Conservation (phyloP, 139 green algal genomes). For the Coelastrella sp. region DNA sequence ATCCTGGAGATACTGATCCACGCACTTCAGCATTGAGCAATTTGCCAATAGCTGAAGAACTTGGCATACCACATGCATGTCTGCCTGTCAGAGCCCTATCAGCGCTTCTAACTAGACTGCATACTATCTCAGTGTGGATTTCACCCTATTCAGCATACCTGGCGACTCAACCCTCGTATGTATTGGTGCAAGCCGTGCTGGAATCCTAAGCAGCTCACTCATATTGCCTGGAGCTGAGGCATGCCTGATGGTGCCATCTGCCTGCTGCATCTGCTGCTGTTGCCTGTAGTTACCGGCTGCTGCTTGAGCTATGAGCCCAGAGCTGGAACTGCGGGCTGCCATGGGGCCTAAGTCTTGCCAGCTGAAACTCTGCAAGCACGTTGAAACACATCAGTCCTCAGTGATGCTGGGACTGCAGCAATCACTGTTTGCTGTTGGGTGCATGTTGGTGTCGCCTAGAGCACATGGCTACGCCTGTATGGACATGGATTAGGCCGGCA, state of each 20-base stretch:
- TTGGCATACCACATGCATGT: too few species aligned
- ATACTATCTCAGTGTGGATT: too few species aligned
- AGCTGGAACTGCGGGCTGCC: slow-evolving; percentile 15
- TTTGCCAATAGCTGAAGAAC: too few species aligned
- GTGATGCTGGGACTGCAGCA: background rate
- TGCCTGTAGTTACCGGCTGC: slow-evolving; percentile 18
- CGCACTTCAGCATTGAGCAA: too few species aligned
- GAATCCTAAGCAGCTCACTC: background rate
- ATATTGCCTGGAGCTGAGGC: background rate
- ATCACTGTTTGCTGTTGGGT: background rate
- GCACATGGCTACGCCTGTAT: background rate
- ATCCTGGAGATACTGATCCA: too few species aligned
- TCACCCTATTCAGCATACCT: slow-evolving; percentile 3
- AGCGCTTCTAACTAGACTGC: too few species aligned
- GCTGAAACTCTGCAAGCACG: background rate
- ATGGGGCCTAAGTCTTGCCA: background rate
- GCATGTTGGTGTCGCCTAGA: background rate
- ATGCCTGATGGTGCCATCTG: background rate
- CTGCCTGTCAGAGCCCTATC: too few species aligned
- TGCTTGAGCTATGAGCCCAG: background rate
- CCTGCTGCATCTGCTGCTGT: background rate
- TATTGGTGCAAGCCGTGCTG: slow-evolving; percentile 1
- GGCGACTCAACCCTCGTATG: background rate
- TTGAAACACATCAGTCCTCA: background rate
- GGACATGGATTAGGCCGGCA: too few species aligned